A percentile compares a stretch with the other conserved stretches of the same genome.
phyloP scores from a whole-genome alignment of 169 alveolate genomes.

The Perkinsus marinus region DNA sequence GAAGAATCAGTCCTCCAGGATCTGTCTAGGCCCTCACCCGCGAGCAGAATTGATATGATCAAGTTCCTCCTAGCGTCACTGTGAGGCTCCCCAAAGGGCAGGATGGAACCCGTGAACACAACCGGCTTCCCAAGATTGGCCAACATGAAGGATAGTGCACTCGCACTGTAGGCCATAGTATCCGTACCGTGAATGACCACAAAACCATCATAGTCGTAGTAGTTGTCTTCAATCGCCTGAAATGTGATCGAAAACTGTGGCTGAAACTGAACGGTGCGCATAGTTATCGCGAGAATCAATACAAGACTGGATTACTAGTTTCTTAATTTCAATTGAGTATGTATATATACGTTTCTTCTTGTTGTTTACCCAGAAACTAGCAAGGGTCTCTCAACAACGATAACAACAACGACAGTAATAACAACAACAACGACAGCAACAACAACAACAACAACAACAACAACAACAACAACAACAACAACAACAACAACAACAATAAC shows the following conservation, averaged over 20 bases:
- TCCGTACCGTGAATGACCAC: slow-evolving; percentile 78
- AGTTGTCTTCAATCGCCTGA: neutral
- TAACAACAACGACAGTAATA: too few relatives aligned
- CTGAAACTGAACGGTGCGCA: too few relatives aligned
- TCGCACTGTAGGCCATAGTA: slow-evolving; percentile 80
- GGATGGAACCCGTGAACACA: slow-evolving; percentile 69
- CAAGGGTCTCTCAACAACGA: too few relatives aligned
- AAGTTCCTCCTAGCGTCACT: slow-evolving; percentile 71
- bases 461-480: too few relatives aligned
- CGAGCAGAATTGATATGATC: slow-evolving; percentile 55
- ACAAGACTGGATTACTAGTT: too few relatives aligned
- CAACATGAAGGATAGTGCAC: slow-evolving; percentile 70
- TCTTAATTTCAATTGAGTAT: too few relatives aligned
- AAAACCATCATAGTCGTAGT: slow-evolving; percentile 30
- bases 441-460: too few relatives aligned
- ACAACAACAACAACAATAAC: too few relatives aligned
- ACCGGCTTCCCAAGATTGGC: slow-evolving; percentile 71
- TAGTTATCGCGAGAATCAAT: too few relatives aligned
- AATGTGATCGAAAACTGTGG: neutral
- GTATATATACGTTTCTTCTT: too few relatives aligned
- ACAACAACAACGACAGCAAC: too few relatives aligned
- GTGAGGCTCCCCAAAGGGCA: slow-evolving; percentile 39
- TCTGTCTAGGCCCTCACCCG: slow-evolving; percentile 44
- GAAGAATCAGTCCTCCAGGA: neutral
- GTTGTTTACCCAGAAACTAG: too few relatives aligned